phyloP scores from a whole-genome alignment of 371 early-diverging fungal species.

The Mortierella sp. region DNA sequence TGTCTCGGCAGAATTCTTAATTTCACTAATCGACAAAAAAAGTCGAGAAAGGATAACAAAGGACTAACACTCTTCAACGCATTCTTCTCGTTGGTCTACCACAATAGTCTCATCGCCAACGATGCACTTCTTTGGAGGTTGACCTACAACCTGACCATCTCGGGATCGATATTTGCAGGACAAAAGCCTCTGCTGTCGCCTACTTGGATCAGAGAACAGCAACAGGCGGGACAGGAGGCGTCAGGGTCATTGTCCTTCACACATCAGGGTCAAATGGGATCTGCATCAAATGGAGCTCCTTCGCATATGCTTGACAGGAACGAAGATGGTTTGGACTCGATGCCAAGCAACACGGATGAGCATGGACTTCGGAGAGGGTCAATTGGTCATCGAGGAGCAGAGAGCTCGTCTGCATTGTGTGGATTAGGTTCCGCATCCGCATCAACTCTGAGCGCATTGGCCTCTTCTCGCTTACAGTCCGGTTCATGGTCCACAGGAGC shows the following conservation, averaged over 20 bases:
- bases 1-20: not conserved
- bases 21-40: not conserved
- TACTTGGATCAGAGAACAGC: constrained; percentile 12
- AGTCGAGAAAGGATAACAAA: not conserved
- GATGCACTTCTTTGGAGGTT: constrained; percentile 47
- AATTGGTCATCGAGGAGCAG: not conserved
- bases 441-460: not conserved
- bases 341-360: not conserved
- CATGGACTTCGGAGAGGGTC: not conserved
- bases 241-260: not conserved
- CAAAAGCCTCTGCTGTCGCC: constrained; percentile 27
- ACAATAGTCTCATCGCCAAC: constrained; percentile 37
- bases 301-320: not conserved
- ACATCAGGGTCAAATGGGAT: not conserved
- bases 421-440: not conserved
- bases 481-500: not conserved
- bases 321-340: not conserved
- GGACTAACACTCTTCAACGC: not conserved
- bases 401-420: not conserved
- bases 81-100: not conserved
- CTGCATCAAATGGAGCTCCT: not conserved
- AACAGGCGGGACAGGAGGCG: constrained; percentile 8
- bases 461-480: not conserved
- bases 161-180: constrained; percentile 47
- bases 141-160: constrained; percentile 38